Evolutionary conservation across 192 early-diverging fungal genomes (phyloP).

Genomic region (Coemansia sp.): DNA sequence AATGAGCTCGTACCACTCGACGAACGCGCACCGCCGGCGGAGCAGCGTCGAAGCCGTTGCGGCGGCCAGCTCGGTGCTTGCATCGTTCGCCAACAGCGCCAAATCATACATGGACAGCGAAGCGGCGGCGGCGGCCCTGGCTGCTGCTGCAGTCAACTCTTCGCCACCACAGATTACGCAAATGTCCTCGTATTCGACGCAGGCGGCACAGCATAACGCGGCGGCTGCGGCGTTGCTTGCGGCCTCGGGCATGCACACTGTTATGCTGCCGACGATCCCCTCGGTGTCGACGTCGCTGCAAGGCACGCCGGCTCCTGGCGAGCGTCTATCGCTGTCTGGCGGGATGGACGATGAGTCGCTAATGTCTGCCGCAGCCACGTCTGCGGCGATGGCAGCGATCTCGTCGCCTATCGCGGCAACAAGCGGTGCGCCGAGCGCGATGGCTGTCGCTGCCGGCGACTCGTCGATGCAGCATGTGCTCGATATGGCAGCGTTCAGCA

Average conservation of each 20-base stretch:
- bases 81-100: conserved; percentile 50
- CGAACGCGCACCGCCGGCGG: conserved; percentile 43
- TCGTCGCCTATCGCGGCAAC: background rate
- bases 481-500: conserved; percentile 18
- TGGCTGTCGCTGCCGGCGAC: background rate
- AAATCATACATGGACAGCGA: conserved; percentile 32
- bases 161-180: conserved; percentile 15
- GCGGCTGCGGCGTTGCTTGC: conserved; percentile 50
- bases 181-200: conserved; percentile 19
- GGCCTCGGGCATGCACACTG: conserved; percentile 42
- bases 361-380: background rate
- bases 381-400: background rate
- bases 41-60: conserved; percentile 56
- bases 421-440: background rate
- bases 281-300: conserved; percentile 43
- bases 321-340: conserved; percentile 11
- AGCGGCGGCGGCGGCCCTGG: conserved; percentile 14
- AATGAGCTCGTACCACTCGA: conserved; percentile 42
- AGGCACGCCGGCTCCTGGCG: conserved; percentile 39
- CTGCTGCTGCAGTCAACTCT: conserved; percentile 19
- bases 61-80: conserved; percentile 55
- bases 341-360: conserved; percentile 2
- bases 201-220: conserved; percentile 34
- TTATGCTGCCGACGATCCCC: conserved; percentile 50
- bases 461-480: conserved; percentile 17